These are phyloP conservation scores for Niebla homalea DNA, from an alignment of 495 filamentous ascomycete genomes.

Conservation along the genomic window DNA sequence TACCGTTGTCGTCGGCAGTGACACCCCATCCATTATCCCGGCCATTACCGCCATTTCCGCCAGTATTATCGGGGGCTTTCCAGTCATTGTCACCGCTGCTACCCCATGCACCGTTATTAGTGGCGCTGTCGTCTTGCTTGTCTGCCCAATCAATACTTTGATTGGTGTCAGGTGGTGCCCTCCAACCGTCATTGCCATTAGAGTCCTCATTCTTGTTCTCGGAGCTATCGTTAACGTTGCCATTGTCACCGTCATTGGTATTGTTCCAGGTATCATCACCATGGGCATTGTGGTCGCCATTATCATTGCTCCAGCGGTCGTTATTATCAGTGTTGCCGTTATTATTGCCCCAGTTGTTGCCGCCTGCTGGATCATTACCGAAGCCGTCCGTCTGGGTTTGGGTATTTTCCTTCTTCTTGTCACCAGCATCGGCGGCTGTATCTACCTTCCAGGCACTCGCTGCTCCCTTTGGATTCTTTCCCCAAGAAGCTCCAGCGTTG, in stretches of 20 bases:
- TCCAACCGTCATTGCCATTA: not conserved
- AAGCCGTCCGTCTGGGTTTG: not conserved
- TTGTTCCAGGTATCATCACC: not conserved
- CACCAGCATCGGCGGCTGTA: not conserved
- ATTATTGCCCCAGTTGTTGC: not conserved
- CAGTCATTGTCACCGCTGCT: not conserved
- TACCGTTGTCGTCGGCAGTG: not conserved
- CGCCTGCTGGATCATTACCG: not conserved
- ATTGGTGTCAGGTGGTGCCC: not conserved
- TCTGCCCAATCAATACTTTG: not conserved
- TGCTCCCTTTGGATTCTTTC: conserved; percentile 2
- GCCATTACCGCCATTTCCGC: not conserved
- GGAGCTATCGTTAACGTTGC: not conserved
- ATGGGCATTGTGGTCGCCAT: not conserved
- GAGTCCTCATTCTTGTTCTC: not conserved
- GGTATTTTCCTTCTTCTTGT: not conserved
- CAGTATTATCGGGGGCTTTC: not conserved
- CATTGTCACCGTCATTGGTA: not conserved
- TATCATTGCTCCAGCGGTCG: not conserved
- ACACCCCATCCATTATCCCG: not conserved
- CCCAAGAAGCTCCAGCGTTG: not conserved
- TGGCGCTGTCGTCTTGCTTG: not conserved
- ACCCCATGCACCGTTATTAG: not conserved
- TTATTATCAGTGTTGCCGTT: not conserved
- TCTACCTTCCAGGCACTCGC: not conserved